phyloP scores from a whole-genome alignment of 2,329 filamentous ascomycete genomes.

The Fusarium chaquense region DNA sequence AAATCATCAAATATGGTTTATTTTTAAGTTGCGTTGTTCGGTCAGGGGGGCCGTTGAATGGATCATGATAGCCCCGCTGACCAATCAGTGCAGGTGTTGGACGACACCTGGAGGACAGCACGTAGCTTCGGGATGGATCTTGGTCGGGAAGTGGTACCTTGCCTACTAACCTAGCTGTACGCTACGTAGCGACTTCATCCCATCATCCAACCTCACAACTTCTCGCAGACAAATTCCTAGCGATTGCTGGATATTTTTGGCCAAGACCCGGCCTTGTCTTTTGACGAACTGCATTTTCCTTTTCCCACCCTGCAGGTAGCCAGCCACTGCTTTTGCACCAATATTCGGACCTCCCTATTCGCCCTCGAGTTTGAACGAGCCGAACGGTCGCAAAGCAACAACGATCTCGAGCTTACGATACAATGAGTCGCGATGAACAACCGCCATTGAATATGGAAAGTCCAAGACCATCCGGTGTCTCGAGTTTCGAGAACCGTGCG shows the following conservation, averaged over 20 bases:
- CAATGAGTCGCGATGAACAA: constrained; percentile 52
- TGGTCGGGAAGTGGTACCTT: constrained; percentile 32
- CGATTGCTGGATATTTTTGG: constrained; percentile 15
- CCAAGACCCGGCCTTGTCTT: constrained; percentile 33
- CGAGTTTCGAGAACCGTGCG: constrained; percentile 39
- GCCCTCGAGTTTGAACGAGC: constrained; percentile 15
- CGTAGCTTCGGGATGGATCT: constrained; percentile 39
- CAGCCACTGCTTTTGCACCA: constrained; percentile 17
- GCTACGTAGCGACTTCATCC: constrained; percentile 36
- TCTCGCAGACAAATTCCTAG: constrained; percentile 16
- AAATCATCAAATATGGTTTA: not conserved
- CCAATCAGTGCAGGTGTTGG: constrained; percentile 45
- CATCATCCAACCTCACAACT: constrained; percentile 37
- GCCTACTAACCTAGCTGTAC: constrained; percentile 34
- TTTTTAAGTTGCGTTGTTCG: not conserved
- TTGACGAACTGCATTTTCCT: constrained; percentile 2
- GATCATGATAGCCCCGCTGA: constrained; percentile 18
- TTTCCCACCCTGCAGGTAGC: not conserved
- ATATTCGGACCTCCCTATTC: constrained; percentile 4
- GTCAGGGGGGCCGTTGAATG: constrained; percentile 5
- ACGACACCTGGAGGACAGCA: constrained; percentile 47
- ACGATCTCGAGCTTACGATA: constrained; percentile 41
- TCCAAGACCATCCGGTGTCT: constrained; percentile 35
- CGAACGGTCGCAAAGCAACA: constrained; percentile 27
- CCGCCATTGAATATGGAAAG: constrained; percentile 46